Base-by-base conservation (phyloP, 805 yeast genomes). In the Candida manassasensis region DNA sequence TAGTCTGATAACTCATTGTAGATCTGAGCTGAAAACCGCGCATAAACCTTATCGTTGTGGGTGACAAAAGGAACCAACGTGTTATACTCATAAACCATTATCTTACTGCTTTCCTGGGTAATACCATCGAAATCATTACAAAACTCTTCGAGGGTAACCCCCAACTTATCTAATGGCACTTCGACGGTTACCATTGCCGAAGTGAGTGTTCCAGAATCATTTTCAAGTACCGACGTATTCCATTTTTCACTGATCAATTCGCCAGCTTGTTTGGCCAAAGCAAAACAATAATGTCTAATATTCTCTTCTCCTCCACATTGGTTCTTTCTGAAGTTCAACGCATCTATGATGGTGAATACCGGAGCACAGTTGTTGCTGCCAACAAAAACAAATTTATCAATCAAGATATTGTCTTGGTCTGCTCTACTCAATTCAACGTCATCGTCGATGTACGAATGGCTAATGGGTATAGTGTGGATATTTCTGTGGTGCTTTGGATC, bases 271-370 rank as follows among this genome's bases (percentile, higher is more conserved):
- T 48, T 41, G 3, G 80, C 78, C 37, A 81, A 59, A 0, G 39
- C 40, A 37, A 51, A 45, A 41, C 75, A 73, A 49, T 81, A 79
- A 2, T 63, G 49, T 36, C 60, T 52, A 34, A 82, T 77, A 6
- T 50, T 53, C 2, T 63, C 68, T 38, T 77, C 80, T 3, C 88
- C 88, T 3, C 84, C 84, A 47, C 84, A 76, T 7, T 58, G 56
- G 8, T 69, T 67, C 9, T 59, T 49, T 43, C 81, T 61, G 52
- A 81, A 83, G 38, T 67, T 54, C n/a, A 69, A 41, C 0, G 85
- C 85, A 3, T 65, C 70, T 3, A 57, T 55, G 13, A 78, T 57
- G 27, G 69, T 52, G 13, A 61, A 48, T 21, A 63, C 55, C 0
- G 67, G 57, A 1, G 79, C 66, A 44, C 63, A 72, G 32, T 66